Conservation (phyloP, 345 rosid species). For the Gossypium stocksii region DNA sequence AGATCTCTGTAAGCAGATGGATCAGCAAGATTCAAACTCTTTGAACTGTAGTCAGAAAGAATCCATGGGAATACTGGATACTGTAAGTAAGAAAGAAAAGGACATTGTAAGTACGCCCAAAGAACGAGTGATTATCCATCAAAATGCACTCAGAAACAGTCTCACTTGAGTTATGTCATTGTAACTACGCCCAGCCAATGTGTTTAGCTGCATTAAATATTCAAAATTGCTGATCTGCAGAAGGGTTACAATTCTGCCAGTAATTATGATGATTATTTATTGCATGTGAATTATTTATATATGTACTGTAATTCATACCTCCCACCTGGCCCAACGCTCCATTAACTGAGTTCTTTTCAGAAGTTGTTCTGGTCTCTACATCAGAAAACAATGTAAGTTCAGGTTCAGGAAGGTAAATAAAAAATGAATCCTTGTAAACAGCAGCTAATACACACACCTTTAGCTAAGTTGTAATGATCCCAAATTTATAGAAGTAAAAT, state of each 20-base stretch:
- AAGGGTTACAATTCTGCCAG: conserved; percentile 6
- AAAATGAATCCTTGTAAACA: background rate
- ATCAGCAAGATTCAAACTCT: conserved; percentile 69
- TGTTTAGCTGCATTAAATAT: conserved; percentile 91
- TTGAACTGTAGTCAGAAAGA: conserved; percentile 78
- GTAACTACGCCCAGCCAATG: conserved; percentile 97
- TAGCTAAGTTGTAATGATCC: background rate
- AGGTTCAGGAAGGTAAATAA: background rate
- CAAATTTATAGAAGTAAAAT: background rate
- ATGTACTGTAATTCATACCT: conserved; percentile 48
- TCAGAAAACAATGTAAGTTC: conserved; percentile 11
- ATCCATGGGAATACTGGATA: conserved; percentile 99
- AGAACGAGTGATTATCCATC: background rate
- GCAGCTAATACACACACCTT: background rate
- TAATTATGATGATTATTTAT: background rate
- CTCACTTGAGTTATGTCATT: conserved; percentile 98
- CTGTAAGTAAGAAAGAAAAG: conserved; percentile 36
- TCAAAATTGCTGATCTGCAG: conserved; percentile 99
- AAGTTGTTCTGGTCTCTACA: conserved; percentile 95
- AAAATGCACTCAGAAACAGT: conserved; percentile 5
- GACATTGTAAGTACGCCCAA: background rate
- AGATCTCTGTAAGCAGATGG: conserved; percentile 90
- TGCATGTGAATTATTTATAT: background rate
- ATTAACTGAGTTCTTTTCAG: conserved; percentile 84
- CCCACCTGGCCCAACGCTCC: conserved; percentile 99